Base-by-base conservation (phyloP, 208 protist species). In the Leishmania guyanensis region DNA sequence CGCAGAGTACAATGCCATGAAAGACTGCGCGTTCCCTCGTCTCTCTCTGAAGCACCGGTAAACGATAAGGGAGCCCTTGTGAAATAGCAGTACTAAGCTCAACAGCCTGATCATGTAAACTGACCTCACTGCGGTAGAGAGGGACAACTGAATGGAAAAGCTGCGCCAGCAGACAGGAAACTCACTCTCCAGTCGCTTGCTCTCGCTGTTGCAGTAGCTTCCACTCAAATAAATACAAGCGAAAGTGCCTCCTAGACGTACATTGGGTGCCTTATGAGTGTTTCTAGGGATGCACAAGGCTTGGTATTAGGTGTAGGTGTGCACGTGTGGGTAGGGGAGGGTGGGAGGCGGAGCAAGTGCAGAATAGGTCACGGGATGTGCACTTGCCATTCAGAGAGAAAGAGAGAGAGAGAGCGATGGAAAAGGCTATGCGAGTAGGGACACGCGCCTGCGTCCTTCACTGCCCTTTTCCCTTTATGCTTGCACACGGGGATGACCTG, bases 151-250 rank as follows among this genome's bases (percentile, higher is more conserved):
- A 8, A n/a, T 33, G 58, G 58, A 29, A 64, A 33, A 33, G 26
- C 58, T 29, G 26, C 58, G 43, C 43, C 43, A 46, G 43, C 43
- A 46, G 43, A 46, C 43, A 46, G 43, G 43, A 56, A 56, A 56
- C 53, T 56, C 0, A 46, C 46, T 73, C 22, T 73, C 17, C 33
- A 4, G 33, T 9, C n/a, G 51, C 20, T 39, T 8, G 5, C 33
- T 26, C 6, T 46, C 8, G 39, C 66, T 50, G 50, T 72, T 12
- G 8, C 39, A 22, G 6, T 50, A 72, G 50, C 10, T 3, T 20
- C 20, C 29, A 50, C 66, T n/a, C 66, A 26, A 53, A 53, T 46
- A 53, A 51, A 79, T 1, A n/a, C 76, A 79, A 36, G 75, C 33
- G 9, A 29, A 5, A 10, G 58, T 0, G 60, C 62, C 26, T 36